A percentile compares a stretch with the other conserved stretches of the same genome.
Evolutionary conservation across 1,284 basidiomycete genomes (phyloP).

Genomic region (Peniophora sp.): DNA sequence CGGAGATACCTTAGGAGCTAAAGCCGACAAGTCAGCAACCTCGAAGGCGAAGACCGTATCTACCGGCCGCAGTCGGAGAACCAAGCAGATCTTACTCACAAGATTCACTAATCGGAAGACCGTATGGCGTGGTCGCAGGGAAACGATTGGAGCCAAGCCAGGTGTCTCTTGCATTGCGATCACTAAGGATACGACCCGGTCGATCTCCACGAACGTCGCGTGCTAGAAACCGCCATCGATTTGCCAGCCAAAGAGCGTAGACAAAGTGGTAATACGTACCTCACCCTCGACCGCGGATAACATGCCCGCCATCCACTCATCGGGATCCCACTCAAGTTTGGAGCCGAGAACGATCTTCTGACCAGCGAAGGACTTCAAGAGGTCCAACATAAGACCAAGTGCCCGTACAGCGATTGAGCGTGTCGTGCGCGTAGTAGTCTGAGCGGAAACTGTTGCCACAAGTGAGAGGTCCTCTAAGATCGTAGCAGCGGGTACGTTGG

Average conservation of each 20-base stretch:
- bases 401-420: conserved; percentile 40
- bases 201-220: conserved; percentile 60
- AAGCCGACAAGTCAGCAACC: conserved; percentile 6
- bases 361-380: conserved; percentile 36
- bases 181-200: conserved; percentile 54
- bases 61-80: no score
- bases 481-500: conserved; percentile 43
- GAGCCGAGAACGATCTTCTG: conserved; percentile 21
- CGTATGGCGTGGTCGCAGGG: conserved; percentile 44
- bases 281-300: conserved; percentile 43
- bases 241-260: not conserved
- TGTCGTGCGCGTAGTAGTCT: conserved; percentile 18
- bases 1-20: conserved; percentile 75
- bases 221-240: conserved; percentile 27
- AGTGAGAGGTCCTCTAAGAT: conserved; percentile 46
- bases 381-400: conserved; percentile 40
- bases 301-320: conserved; percentile 43
- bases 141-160: conserved; percentile 42
- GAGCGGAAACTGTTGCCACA: conserved; percentile 39
- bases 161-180: conserved; percentile 46
- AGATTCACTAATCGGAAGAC: conserved; percentile 51
- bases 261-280: conserved; percentile 26
- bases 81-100: conserved; percentile 22
- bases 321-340: conserved; percentile 46
- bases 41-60: no score